Conservation (phyloP, 2,329 filamentous ascomycete genomes). For the Cylindrodendrum hubeiense region DNA sequence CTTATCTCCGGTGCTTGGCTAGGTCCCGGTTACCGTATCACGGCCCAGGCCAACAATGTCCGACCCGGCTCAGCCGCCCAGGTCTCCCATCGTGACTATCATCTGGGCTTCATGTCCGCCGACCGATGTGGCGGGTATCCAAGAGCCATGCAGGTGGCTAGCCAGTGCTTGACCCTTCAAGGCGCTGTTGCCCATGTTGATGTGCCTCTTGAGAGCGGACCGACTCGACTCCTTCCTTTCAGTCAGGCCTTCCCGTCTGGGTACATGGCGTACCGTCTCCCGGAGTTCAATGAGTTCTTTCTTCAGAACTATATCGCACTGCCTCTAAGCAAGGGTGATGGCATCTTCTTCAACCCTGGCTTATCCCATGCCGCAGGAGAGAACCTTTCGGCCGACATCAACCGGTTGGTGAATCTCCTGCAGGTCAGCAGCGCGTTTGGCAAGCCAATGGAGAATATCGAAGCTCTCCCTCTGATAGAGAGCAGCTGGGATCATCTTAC, state of each 20-base stretch:
- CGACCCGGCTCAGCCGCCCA: slow-evolving; percentile 69
- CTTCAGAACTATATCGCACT: slow-evolving; percentile 63
- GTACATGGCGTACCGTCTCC: slow-evolving; percentile 67
- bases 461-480: slow-evolving; percentile 62
- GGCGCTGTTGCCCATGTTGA: slow-evolving; percentile 73
- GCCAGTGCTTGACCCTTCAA: slow-evolving; percentile 71
- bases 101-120: slow-evolving; percentile 71
- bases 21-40: slow-evolving; percentile 70
- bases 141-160: slow-evolving; percentile 64
- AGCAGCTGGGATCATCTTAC: slow-evolving; percentile 57
- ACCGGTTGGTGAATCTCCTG: slow-evolving; percentile 70
- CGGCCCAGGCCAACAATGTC: slow-evolving; percentile 73
- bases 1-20: slow-evolving; percentile 68
- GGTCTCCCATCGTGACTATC: slow-evolving; percentile 71
- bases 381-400: slow-evolving; percentile 61
- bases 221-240: slow-evolving; percentile 71
- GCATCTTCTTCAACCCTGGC: slow-evolving; percentile 73
- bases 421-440: slow-evolving; percentile 73
- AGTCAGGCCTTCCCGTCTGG: slow-evolving; percentile 69
- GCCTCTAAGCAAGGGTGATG: slow-evolving; percentile 67
- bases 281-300: slow-evolving; percentile 68
- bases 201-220: slow-evolving; percentile 69
- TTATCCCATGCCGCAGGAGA: slow-evolving; percentile 73
- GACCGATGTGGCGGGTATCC: slow-evolving; percentile 62
- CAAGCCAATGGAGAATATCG: slow-evolving; percentile 73